These are phyloP conservation scores for Ganoderma resinaceum DNA, from an alignment of 1,284 basidiomycete genomes.

Conservation along the genomic window DNA sequence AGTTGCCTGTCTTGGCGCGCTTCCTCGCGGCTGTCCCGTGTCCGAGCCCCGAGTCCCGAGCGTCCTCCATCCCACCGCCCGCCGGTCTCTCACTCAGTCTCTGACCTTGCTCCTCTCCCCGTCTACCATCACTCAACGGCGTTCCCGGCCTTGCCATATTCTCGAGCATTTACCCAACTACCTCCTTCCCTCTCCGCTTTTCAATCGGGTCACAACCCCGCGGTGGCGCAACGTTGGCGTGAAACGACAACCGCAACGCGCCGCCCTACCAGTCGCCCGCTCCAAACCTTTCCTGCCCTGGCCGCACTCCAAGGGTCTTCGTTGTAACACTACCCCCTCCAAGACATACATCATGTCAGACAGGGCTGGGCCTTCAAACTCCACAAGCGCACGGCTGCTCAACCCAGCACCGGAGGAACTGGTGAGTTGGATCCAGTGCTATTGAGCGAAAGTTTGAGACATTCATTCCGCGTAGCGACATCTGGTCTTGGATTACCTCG, in stretches of 20 bases:
- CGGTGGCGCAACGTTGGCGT: not conserved
- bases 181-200: too few species aligned
- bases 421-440: slow-evolving; percentile 22
- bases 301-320: not conserved
- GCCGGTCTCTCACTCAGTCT: not conserved
- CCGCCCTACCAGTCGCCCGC: not conserved
- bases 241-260: not conserved
- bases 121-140: not conserved
- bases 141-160: not conserved
- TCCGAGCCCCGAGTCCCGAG: not conserved
- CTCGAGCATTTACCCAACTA: not conserved
- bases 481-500: slow-evolving; percentile 85
- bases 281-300: not conserved
- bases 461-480: slow-evolving; percentile 52
- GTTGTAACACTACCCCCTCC: not conserved
- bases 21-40: not conserved
- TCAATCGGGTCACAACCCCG: not conserved
- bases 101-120: not conserved
- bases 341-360: slow-evolving; percentile 22
- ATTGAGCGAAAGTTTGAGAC: not conserved
- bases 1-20: slow-evolving; percentile 2
- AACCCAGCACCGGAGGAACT: slow-evolving; percentile 32
- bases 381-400: slow-evolving; percentile 20
- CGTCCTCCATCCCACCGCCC: not conserved
- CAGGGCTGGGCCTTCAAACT: slow-evolving; percentile 16